Conservation (phyloP, 1,284 basidiomycete genomes). For the Stygiomarasmius scandens region DNA sequence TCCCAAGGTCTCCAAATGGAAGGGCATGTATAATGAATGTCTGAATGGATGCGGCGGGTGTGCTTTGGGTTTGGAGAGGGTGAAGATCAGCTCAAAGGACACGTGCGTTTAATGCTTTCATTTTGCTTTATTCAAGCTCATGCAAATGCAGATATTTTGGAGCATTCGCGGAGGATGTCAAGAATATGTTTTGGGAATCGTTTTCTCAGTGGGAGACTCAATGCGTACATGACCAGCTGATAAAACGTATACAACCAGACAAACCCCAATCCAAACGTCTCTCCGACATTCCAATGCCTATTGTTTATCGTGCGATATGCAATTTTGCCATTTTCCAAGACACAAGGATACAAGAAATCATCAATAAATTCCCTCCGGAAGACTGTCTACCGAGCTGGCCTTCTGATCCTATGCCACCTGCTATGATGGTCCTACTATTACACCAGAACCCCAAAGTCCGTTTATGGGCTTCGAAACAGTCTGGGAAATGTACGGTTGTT, state of each 20-base stretch:
- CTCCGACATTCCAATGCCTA: constrained; percentile 45
- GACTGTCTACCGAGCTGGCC: constrained; percentile 52
- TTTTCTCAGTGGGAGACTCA: constrained; percentile 71
- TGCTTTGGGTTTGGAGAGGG: constrained; percentile 63
- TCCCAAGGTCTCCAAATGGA: constrained; percentile 63
- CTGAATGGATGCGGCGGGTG: constrained; percentile 68
- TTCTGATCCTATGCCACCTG: constrained; percentile 56
- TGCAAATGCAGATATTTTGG: constrained; percentile 60
- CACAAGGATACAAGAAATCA: constrained; percentile 46
- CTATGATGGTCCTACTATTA: constrained; percentile 62
- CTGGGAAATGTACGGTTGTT: constrained; percentile 37
- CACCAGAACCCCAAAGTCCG: constrained; percentile 52
- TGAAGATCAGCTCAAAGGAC: constrained; percentile 60
- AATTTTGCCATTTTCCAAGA: constrained; percentile 66
- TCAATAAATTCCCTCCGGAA: constrained; percentile 44
- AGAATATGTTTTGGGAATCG: constrained; percentile 63
- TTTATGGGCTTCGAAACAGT: constrained; percentile 59
- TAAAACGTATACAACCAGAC: constrained; percentile 33
- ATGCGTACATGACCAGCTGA: constrained; percentile 49
- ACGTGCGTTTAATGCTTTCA: constrained; percentile 57
- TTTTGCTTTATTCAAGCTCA: not conserved
- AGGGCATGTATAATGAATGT: constrained; percentile 54
- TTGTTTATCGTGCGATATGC: constrained; percentile 69
- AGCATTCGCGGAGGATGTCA: constrained; percentile 51
- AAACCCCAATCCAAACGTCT: constrained; percentile 30